phyloP scores from a whole-genome alignment of 768 basidiomycete species.

The Roridomyces roridus region DNA sequence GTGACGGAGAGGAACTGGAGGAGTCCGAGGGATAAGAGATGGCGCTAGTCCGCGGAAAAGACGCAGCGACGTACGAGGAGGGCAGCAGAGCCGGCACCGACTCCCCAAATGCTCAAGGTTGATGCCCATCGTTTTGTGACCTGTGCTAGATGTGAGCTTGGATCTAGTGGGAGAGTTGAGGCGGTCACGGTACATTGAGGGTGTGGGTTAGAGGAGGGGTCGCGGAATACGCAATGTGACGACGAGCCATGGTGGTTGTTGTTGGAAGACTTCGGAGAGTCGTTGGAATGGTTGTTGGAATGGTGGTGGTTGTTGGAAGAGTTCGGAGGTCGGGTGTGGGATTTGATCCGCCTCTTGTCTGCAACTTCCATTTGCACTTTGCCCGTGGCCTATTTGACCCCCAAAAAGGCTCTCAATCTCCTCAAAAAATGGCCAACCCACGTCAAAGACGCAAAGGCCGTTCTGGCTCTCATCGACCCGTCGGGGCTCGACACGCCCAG shows the following conservation, averaged over 20 bases:
- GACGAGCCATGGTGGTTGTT: neutral
- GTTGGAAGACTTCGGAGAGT: neutral
- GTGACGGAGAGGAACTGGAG: constrained; percentile 79
- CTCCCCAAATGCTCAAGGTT: constrained; percentile 73
- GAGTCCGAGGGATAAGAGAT: constrained; percentile 11
- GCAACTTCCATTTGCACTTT: too few relatives aligned
- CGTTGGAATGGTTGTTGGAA: too few relatives aligned
- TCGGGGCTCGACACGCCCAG: constrained; percentile 77
- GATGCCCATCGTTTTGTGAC: constrained; percentile 62
- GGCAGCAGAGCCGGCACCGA: constrained; percentile 68
- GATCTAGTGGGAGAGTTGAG: too few relatives aligned
- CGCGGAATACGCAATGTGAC: neutral
- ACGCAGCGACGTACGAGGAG: constrained; percentile 59
- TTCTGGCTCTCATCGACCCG: constrained; percentile 74
- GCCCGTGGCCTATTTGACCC: too few relatives aligned
- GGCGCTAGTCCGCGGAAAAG: constrained; percentile 2
- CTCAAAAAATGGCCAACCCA: constrained; percentile 98
- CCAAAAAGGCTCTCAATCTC: too few relatives aligned
- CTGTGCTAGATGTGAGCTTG: constrained; percentile 39
- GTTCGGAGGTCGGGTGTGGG: neutral
- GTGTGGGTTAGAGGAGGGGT: neutral
- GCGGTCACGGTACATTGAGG: neutral
- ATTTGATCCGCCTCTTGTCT: neutral
- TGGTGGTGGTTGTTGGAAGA: neutral
- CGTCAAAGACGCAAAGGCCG: constrained; percentile 88